These are phyloP conservation scores for Verticillium klebahnii DNA, from an alignment of 2,329 filamentous ascomycete genomes.

Conservation along the genomic window DNA sequence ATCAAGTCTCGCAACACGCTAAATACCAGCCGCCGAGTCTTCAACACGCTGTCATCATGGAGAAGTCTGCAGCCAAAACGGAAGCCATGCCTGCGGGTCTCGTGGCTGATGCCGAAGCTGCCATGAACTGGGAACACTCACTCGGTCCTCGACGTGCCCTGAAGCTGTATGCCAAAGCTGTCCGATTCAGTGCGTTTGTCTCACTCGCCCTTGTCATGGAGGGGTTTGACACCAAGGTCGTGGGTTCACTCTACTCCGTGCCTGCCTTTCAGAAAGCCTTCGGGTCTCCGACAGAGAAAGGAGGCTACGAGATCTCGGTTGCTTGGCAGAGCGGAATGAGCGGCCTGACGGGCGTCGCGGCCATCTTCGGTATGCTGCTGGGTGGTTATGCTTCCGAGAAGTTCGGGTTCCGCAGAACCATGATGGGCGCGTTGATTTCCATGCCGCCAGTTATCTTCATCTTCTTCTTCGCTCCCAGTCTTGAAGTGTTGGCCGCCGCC, in stretches of 20 bases:
- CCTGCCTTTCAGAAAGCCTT: conserved; percentile 4
- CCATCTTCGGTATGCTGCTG: background rate
- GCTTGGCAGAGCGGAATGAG: too few relatives aligned
- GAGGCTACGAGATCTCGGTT: background rate
- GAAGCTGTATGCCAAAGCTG: conserved; percentile 5
- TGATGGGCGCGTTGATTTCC: conserved; percentile 3
- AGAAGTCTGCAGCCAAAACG: background rate
- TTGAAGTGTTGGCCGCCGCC: background rate
- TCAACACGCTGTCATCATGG: background rate
- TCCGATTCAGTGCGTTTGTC: background rate
- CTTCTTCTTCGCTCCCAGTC: conserved; percentile 3
- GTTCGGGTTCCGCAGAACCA: conserved; percentile 8
- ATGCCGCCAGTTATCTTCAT: conserved; percentile 4
- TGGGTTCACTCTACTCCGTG: conserved; percentile 4
- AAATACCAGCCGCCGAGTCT: too few relatives aligned
- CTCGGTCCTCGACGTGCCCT: background rate
- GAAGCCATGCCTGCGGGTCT: background rate
- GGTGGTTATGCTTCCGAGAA: conserved; percentile 1
- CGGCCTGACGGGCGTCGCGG: too few relatives aligned
- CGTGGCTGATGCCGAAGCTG: background rate
- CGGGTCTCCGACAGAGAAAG: background rate
- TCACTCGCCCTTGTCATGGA: conserved; percentile 6
- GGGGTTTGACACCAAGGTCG: conserved; percentile 6
- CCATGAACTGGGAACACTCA: background rate
- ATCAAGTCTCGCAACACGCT: too few relatives aligned